Base-by-base conservation (phyloP, 2,329 filamentous ascomycete species). In the Aureobasidium uvarum region DNA sequence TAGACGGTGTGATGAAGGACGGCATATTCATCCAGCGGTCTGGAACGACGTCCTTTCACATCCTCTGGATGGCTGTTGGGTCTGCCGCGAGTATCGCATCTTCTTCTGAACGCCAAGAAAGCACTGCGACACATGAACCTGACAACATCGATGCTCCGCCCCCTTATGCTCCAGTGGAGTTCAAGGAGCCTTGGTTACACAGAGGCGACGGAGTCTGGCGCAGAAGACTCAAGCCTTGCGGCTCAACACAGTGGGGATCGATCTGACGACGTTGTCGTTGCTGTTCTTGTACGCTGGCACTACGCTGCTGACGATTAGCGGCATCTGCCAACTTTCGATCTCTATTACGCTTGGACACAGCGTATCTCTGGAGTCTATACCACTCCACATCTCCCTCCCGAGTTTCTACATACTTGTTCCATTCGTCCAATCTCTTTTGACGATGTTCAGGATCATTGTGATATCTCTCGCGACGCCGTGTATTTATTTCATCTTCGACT, bases 311-410 rank as follows among this genome's bases (percentile, higher is more conserved):
- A 18, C 39, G 41, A 1, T 11, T 1, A 45, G 41, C 41, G 10
- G 23, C n/a, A 10, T 45, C 41, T 10, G 41, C 41, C 5, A 23
- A 1, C 23, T 1, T 23, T 7, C n/a, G 41, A 11, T 45, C n/a
- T 20, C 1, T 1, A 3, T 7, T 1, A 3, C n/a, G n/a, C n/a
- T 20, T 45, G 8, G 1, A 2, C 8, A 3, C 8, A 20, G 41
- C n/a, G 4, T 45, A 45, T 10, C 3, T 18, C 1, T 11, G 4
- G 11, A 5, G 7, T 23, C 41, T 10, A 11, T 10, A 23, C 41
- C 41, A 45, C 3, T 45, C 41, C 2, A 45, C 18, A n/a, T 43
- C 25, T 4, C 25, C 2, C 25, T 25, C 25, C 25, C 25, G n/a
- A 25, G 25, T 4, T 25, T 2, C 25, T 25, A 25, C 2, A 25